Conservation (phyloP, 495 filamentous ascomycete genomes). For the Aspergillus indologenus region DNA sequence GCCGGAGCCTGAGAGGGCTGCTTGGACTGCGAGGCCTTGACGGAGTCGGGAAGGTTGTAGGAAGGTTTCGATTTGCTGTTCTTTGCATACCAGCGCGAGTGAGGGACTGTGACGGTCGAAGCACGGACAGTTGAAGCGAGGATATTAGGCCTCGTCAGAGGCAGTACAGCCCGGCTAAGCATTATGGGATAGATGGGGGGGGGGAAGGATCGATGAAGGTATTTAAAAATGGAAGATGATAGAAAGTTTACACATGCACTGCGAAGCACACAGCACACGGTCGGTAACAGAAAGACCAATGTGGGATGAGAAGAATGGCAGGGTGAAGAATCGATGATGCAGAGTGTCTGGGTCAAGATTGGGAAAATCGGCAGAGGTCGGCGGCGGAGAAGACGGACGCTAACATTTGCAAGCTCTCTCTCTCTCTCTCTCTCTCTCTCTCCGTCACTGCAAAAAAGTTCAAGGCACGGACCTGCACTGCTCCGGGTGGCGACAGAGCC, state of each 20-base stretch:
- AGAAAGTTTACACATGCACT: conserved; percentile 32
- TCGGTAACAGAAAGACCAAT: background rate
- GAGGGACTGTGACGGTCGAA: conserved; percentile 31
- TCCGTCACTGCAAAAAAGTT: background rate
- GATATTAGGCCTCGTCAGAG: conserved; percentile 44
- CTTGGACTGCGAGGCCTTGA: conserved; percentile 29
- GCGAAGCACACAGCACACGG: background rate
- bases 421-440: background rate
- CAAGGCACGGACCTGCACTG: conserved; percentile 1
- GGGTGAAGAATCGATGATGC: too few species aligned
- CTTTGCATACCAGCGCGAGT: conserved; percentile 48
- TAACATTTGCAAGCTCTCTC: background rate
- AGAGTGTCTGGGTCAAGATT: background rate
- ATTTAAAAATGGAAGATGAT: conserved; percentile 6
- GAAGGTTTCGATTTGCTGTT: conserved; percentile 43
- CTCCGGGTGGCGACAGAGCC: conserved; percentile 21
- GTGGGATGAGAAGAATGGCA: background rate
- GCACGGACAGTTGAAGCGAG: conserved; percentile 38
- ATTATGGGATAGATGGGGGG: conserved; percentile 21
- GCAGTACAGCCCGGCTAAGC: conserved; percentile 47
- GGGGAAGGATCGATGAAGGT: conserved; percentile 1
- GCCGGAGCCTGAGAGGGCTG: conserved; percentile 24
- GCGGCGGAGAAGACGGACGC: background rate
- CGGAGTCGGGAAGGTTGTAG: conserved; percentile 42
- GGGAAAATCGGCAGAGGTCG: background rate